Conservation (phyloP, 371 early-diverging fungal species). For the Zychaea mexicana region DNA sequence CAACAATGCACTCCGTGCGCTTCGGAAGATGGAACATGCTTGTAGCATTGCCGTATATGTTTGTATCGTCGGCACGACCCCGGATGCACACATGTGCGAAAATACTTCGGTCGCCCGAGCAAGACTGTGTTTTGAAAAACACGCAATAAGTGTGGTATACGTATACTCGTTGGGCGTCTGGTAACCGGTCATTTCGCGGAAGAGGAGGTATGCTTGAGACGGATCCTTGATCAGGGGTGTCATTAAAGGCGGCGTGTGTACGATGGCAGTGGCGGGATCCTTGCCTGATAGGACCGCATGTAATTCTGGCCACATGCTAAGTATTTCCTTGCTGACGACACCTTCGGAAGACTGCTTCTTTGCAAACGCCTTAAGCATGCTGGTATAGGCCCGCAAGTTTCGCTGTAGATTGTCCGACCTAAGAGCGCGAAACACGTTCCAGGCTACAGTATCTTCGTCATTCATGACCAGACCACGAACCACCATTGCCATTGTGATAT, state of each 20-base stretch:
- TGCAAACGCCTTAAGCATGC: constrained; percentile 30
- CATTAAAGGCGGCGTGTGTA: not conserved
- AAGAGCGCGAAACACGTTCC: constrained; percentile 37
- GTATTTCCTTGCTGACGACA: constrained; percentile 1
- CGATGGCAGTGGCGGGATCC: not conserved
- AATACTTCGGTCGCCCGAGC: constrained; percentile 37
- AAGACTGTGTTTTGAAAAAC: constrained; percentile 43
- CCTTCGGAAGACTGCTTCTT: constrained; percentile 12
- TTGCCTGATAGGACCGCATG: constrained; percentile 3
- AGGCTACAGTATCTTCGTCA: constrained; percentile 37
- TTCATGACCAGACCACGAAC: constrained; percentile 42
- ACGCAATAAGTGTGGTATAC: constrained; percentile 50
- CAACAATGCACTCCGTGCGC: constrained; percentile 28
- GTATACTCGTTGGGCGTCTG: constrained; percentile 45
- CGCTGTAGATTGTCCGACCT: constrained; percentile 30
- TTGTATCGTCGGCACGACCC: constrained; percentile 35
- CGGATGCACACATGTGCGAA: constrained; percentile 37
- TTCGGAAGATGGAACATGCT: constrained; percentile 47
- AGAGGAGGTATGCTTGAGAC: constrained; percentile 26
- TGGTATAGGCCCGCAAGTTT: constrained; percentile 36
- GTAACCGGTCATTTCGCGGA: constrained; percentile 41
- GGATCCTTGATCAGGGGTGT: not conserved
- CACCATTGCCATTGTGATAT: constrained; percentile 45
- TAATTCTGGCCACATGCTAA: constrained; percentile 6
- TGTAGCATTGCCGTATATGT: constrained; percentile 46